These are phyloP conservation scores for Paracorniculantispora psalliotae DNA, from an alignment of 2,329 filamentous ascomycete genomes.

Conservation along the genomic window DNA sequence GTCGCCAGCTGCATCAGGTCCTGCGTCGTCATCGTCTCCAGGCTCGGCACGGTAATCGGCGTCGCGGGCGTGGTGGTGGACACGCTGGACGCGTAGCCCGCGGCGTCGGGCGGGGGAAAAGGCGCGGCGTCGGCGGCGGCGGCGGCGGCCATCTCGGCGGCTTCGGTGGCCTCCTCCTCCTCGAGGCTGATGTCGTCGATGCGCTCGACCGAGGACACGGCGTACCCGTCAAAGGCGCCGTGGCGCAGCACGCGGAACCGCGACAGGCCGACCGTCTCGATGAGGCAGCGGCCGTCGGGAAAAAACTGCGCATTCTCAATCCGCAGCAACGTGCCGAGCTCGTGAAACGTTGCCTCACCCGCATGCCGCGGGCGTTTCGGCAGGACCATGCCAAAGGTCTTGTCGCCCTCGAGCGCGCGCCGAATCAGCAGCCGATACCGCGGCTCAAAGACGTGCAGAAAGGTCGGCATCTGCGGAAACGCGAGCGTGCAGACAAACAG, in stretches of 20 bases:
- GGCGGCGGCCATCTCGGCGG: constrained; percentile 46
- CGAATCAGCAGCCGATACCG: constrained; percentile 86
- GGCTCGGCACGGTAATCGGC: constrained; percentile 8
- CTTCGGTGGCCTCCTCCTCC: constrained; percentile 74
- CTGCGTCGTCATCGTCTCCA: constrained; percentile 58
- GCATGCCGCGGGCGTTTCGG: constrained; percentile 49
- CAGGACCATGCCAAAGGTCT: constrained; percentile 82
- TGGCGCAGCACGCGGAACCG: constrained; percentile 69
- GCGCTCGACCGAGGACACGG: constrained; percentile 68
- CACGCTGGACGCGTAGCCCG: background rate
- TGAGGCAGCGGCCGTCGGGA: constrained; percentile 73
- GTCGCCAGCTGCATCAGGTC: constrained; percentile 61
- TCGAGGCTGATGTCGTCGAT: constrained; percentile 77
- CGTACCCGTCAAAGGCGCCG: constrained; percentile 68
- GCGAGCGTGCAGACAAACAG: constrained; percentile 79
- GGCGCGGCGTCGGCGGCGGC: constrained; percentile 7
- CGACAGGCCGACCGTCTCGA: constrained; percentile 72
- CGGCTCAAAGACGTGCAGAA: constrained; percentile 89
- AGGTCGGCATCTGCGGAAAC: constrained; percentile 79
- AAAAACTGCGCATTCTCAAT: constrained; percentile 71
- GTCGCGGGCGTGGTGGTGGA: background rate
- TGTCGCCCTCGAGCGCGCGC: constrained; percentile 65
- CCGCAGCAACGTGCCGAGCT: constrained; percentile 72
- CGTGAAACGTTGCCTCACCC: constrained; percentile 49
- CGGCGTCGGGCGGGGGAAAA: background rate